Conservation (phyloP, 805 yeast species). For the Saccharomycopsis fibuligera region DNA sequence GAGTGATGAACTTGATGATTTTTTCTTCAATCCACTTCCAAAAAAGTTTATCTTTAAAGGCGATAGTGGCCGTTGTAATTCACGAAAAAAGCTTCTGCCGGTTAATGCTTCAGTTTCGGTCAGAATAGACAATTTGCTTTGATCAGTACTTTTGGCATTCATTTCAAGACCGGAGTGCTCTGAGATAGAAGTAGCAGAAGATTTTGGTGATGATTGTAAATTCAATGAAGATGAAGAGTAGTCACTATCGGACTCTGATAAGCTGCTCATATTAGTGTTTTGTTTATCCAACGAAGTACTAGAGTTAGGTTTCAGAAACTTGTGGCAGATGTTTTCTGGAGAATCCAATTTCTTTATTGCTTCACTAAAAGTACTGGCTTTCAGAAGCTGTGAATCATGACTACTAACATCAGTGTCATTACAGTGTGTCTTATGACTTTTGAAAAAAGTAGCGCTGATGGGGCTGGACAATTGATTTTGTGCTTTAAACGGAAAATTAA, state of each 20-base stretch:
- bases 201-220: too few species aligned
- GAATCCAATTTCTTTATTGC: too few species aligned
- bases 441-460: not conserved
- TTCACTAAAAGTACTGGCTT: not conserved
- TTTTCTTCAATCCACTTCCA: not conserved
- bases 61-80: slow-evolving; percentile 14
- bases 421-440: not conserved
- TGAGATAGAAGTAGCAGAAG: not conserved
- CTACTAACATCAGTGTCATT: not conserved
- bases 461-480: not conserved
- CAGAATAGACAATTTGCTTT: too few species aligned
- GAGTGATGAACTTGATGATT: slow-evolving; percentile 1
- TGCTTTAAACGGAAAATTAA: slow-evolving; percentile 7
- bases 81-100: slow-evolving; percentile 6
- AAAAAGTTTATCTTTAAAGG: slow-evolving; percentile 12
- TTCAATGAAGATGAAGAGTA: not conserved
- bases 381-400: not conserved
- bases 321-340: too few species aligned
- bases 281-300: too few species aligned
- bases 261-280: not conserved
- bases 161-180: not conserved
- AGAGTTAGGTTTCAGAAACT: too few species aligned
- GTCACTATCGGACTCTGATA: not conserved
- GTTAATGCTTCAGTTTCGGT: too few species aligned
- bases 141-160: not conserved